These are phyloP conservation scores for Amphicarpaea edgeworthii DNA, from an alignment of 306 rosid species.

Conservation along the genomic window DNA sequence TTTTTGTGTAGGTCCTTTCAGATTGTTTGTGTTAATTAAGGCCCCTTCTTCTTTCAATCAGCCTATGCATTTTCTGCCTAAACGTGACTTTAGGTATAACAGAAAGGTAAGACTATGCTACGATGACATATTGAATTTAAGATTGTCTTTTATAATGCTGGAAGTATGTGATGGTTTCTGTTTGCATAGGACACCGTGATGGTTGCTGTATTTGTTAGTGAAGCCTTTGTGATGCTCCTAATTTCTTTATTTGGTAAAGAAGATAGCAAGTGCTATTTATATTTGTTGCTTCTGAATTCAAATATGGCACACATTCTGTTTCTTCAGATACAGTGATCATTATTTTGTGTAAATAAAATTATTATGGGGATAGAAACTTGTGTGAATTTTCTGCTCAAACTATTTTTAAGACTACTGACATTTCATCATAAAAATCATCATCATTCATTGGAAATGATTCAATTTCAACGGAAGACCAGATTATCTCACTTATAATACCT, in stretches of 20 bases:
- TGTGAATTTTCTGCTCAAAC: neutral
- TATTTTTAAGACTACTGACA: neutral
- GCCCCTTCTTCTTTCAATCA: constrained; percentile 81
- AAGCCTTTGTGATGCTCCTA: constrained; percentile 33
- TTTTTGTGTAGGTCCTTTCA: constrained; percentile 63
- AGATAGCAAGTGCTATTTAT: constrained; percentile 11
- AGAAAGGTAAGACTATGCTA: constrained; percentile 66
- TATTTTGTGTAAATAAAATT: neutral
- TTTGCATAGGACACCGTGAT: constrained; percentile 7
- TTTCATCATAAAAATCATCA: neutral
- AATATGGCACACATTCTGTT: neutral
- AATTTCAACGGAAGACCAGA: neutral
- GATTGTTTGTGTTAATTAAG: constrained; percentile 80
- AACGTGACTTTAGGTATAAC: constrained; percentile 78
- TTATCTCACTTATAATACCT: neutral
- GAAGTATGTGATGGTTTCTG: constrained; percentile 18
- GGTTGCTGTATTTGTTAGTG: constrained; percentile 27
- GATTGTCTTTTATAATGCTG: constrained; percentile 1
- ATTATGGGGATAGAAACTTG: neutral
- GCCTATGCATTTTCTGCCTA: constrained; percentile 91
- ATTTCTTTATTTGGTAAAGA: constrained; percentile 42
- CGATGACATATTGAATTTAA: neutral
- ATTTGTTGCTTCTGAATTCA: constrained; percentile 28
- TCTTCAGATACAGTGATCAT: neutral
- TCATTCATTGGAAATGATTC: constrained; percentile 19